Percentiles rank a stretch among this genome's conserved stretches.
Conservation (phyloP, 2,329 filamentous ascomycete species). For the Pseudocercospora vitis region DNA sequence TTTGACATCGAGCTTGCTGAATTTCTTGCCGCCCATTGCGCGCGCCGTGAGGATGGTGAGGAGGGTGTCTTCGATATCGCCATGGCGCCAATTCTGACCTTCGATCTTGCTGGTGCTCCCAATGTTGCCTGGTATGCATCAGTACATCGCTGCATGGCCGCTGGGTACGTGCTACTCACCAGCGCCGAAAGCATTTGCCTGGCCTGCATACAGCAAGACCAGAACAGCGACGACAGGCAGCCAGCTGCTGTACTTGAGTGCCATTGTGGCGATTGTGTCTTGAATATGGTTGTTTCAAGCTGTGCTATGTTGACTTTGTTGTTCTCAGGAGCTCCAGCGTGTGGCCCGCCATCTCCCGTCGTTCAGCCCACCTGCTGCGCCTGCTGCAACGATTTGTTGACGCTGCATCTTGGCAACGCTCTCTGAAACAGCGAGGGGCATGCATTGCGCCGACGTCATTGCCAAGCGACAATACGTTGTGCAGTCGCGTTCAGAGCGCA, state of each 20-base stretch:
- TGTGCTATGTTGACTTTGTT: not conserved
- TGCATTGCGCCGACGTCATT: not conserved
- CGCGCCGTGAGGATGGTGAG: conserved; percentile 55
- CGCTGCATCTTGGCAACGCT: not conserved
- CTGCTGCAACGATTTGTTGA: not conserved
- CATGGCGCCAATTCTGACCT: conserved; percentile 55
- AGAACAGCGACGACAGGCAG: conserved; percentile 26
- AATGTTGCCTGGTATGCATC: conserved; percentile 60
- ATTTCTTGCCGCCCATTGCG: conserved; percentile 71
- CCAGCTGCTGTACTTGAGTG: conserved; percentile 25
- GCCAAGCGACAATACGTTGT: not conserved
- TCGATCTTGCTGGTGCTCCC: conserved; percentile 72
- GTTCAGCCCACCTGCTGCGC: not conserved
- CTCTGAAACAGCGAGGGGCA: not conserved
- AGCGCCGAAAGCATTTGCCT: conserved; percentile 45
- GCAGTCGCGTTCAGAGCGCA: not conserved
- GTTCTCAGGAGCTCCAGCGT: not conserved
- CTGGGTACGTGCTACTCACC: conserved; percentile 47
- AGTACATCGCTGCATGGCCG: not conserved
- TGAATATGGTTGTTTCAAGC: not conserved
- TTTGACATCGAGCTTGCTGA: conserved; percentile 77
- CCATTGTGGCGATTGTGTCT: conserved; percentile 18
- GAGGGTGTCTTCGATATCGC: conserved; percentile 57
- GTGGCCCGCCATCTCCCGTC: not conserved
- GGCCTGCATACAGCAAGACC: conserved; percentile 30